A percentile compares a stretch with the other conserved stretches of the same genome.
phyloP scores from a whole-genome alignment of 2,329 filamentous ascomycete species.

The Aspergillus sp. region DNA sequence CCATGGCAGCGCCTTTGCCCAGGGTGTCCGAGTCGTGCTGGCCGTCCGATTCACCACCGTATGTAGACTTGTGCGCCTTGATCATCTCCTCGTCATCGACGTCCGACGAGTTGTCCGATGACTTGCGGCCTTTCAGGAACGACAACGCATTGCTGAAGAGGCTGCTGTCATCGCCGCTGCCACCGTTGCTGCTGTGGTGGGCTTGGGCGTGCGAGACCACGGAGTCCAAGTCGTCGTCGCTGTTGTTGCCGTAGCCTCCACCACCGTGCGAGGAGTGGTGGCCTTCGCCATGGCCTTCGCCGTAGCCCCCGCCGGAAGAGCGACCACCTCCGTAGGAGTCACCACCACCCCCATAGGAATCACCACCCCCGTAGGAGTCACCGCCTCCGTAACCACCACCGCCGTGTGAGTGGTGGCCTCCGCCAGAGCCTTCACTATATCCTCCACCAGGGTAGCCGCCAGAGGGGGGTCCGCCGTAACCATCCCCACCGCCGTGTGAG shows the following conservation, averaged over 20 bases:
- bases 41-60: slow-evolving; percentile 41
- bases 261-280: background rate
- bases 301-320: slow-evolving; percentile 4
- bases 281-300: background rate
- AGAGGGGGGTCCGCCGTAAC: background rate
- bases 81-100: slow-evolving; percentile 61
- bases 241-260: slow-evolving; percentile 1
- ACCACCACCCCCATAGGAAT: slow-evolving; percentile 14
- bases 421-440: no score
- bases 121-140: slow-evolving; percentile 43
- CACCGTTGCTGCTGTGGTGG: slow-evolving; percentile 37
- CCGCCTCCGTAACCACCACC: background rate
- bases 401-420: background rate
- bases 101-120: slow-evolving; percentile 40
- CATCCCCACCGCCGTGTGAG: background rate
- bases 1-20: slow-evolving; percentile 39
- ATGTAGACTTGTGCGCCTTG: slow-evolving; percentile 66
- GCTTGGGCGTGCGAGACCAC: slow-evolving; percentile 49
- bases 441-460: background rate
- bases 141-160: slow-evolving; percentile 52
- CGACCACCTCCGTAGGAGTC: slow-evolving; percentile 9
- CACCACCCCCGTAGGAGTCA: slow-evolving; percentile 1
- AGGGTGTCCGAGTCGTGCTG: slow-evolving; percentile 40
- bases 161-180: slow-evolving; percentile 34
- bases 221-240: slow-evolving; percentile 45